Conservation (phyloP, 108 stramenopile genomes). For the Skeletonema grethae region DNA sequence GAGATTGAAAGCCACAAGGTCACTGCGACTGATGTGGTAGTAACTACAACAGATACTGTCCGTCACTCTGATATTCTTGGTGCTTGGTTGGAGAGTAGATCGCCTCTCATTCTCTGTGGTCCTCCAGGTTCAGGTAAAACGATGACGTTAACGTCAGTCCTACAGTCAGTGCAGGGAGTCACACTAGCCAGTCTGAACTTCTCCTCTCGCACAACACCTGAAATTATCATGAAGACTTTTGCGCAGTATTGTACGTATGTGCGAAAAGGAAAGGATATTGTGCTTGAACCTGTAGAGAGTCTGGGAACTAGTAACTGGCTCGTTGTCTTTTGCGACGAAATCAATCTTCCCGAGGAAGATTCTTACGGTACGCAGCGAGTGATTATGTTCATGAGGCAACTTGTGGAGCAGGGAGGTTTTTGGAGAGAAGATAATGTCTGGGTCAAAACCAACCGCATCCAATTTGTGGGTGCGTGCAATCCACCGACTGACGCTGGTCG, state of each 20-base stretch:
- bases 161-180: constrained; percentile 92
- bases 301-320: constrained; percentile 87
- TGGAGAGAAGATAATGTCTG: constrained; percentile 94
- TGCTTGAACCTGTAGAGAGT: constrained; percentile 79
- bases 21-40: constrained; percentile 84
- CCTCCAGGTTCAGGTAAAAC: constrained; percentile 98
- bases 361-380: constrained; percentile 96
- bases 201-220: constrained; percentile 94
- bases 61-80: constrained; percentile 93
- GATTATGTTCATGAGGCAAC: constrained; percentile 96
- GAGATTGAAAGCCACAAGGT: constrained; percentile 95
- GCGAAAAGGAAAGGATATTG: constrained; percentile 83
- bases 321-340: constrained; percentile 99
- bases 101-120: constrained; percentile 95
- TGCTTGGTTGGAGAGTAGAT: constrained; percentile 91
- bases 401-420: constrained; percentile 98
- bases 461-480: constrained; percentile 98
- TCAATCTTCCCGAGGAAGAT: constrained; percentile 97
- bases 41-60: constrained; percentile 91
- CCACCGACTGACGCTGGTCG: constrained; percentile 99
- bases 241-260: constrained; percentile 94
- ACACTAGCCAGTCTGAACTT: constrained; percentile 94
- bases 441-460: constrained; percentile 93
- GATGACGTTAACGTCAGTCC: constrained; percentile 95
- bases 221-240: constrained; percentile 94